phyloP scores from a whole-genome alignment of 2,329 filamentous ascomycete genomes.

The Pseudocercospora vitis region DNA sequence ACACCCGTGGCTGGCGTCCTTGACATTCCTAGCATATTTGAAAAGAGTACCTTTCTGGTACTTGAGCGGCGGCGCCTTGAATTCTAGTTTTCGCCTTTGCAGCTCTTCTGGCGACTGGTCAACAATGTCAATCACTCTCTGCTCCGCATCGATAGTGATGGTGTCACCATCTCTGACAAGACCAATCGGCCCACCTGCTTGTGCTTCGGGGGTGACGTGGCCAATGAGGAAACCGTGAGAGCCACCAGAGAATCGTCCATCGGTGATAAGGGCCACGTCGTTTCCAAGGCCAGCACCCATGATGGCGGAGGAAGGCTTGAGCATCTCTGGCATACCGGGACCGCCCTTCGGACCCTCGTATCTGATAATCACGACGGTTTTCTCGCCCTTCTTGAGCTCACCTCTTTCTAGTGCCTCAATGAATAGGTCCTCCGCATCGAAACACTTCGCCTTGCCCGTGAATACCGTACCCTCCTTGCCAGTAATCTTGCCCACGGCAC shows the following conservation, averaged over 20 bases:
- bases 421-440: conserved; percentile 69
- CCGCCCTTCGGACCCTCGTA: conserved; percentile 73
- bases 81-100: conserved; percentile 52
- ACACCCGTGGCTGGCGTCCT: conserved; percentile 60
- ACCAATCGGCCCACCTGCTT: conserved; percentile 80
- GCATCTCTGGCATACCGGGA: conserved; percentile 74
- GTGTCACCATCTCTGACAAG: conserved; percentile 78
- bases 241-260: conserved; percentile 76
- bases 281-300: conserved; percentile 73
- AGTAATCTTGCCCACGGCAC: conserved; percentile 73
- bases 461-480: conserved; percentile 71
- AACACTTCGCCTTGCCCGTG: conserved; percentile 68
- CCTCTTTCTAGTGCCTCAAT: conserved; percentile 65
- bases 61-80: conserved; percentile 56
- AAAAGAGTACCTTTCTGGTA: conserved; percentile 60
- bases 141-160: conserved; percentile 79
- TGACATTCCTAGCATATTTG: conserved; percentile 59
- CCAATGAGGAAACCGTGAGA: conserved; percentile 85
- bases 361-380: conserved; percentile 73
- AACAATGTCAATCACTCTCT: conserved; percentile 61
- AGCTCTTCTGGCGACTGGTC: conserved; percentile 66
- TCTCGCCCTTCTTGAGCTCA: conserved; percentile 72
- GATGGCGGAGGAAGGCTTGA: conserved; percentile 70
- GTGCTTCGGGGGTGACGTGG: conserved; percentile 83
- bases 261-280: conserved; percentile 72